phyloP scores from a whole-genome alignment of 768 basidiomycete species.

The Boletus rufocinnamomeus region DNA sequence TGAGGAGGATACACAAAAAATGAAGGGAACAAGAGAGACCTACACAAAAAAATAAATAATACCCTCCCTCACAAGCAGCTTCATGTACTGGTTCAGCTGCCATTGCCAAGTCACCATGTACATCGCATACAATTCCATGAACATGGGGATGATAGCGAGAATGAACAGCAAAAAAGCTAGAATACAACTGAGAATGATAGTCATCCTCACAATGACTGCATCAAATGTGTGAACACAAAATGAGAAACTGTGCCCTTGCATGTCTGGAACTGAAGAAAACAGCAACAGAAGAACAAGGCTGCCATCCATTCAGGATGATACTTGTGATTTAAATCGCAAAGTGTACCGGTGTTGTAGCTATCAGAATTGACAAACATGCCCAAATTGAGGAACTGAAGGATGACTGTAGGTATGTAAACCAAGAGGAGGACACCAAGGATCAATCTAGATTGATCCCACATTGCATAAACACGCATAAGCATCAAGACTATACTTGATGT shows the following conservation, averaged over 20 bases:
- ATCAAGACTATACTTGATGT: too few relatives aligned
- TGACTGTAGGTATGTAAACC: too few relatives aligned
- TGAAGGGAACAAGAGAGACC: too few relatives aligned
- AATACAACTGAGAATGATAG: neutral
- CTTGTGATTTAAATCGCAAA: neutral
- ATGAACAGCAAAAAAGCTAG: neutral
- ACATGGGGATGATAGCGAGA: neutral
- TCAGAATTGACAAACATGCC: neutral
- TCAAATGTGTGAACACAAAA: conserved; percentile 1
- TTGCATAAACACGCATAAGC: too few relatives aligned
- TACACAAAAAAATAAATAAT: too few relatives aligned
- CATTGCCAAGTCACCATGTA: neutral
- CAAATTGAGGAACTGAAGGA: too few relatives aligned
- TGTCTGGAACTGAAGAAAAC: neutral
- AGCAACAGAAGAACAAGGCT: neutral
- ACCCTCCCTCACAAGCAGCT: too few relatives aligned
- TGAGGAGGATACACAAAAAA: too few relatives aligned
- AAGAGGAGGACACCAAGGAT: too few relatives aligned
- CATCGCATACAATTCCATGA: neutral
- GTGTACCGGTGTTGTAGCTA: neutral
- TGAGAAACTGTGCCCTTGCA: neutral
- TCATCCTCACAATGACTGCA: neutral
- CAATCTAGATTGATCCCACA: too few relatives aligned
- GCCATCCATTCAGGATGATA: neutral
- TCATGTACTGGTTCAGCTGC: too few relatives aligned